Evolutionary conservation across 2,329 filamentous ascomycete species (phyloP).

Genomic region (Bisporella sp.): DNA sequence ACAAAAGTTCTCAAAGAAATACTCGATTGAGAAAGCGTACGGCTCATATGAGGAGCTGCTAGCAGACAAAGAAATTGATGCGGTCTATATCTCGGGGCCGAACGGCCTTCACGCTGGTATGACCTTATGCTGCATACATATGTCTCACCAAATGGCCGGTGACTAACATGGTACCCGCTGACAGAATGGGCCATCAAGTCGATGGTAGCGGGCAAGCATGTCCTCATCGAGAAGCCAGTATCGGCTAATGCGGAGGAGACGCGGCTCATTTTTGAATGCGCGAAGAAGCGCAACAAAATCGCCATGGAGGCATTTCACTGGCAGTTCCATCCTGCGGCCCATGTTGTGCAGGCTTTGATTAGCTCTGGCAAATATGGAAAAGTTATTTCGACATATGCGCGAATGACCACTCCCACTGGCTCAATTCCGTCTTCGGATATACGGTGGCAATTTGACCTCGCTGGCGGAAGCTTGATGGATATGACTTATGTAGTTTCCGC

Average conservation of each 20-base stretch:
- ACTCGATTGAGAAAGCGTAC: constrained; percentile 7
- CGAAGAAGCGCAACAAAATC: background rate
- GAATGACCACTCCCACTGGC: background rate
- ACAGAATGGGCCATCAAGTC: constrained; percentile 12
- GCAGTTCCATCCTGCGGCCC: background rate
- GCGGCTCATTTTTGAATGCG: background rate
- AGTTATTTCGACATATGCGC: background rate
- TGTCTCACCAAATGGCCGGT: background rate
- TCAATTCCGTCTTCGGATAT: background rate
- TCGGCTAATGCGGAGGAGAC: constrained; percentile 4
- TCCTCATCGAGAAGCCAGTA: constrained; percentile 12
- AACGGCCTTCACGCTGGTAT: constrained; percentile 6
- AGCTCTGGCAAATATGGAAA: background rate
- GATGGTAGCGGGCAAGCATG: constrained; percentile 11
- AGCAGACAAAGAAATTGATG: constrained; percentile 8
- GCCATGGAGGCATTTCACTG: background rate
- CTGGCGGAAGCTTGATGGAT: constrained; percentile 2
- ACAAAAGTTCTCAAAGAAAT: constrained; percentile 2
- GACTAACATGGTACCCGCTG: background rate
- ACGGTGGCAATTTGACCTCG: constrained; percentile 2
- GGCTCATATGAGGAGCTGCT: constrained; percentile 6
- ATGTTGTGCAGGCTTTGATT: background rate
- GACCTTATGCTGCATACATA: background rate
- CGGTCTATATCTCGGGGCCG: constrained; percentile 9
- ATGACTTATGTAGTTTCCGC: constrained; percentile 3